phyloP scores from a whole-genome alignment of 1,284 basidiomycete genomes.

The Sparassis latifolia region DNA sequence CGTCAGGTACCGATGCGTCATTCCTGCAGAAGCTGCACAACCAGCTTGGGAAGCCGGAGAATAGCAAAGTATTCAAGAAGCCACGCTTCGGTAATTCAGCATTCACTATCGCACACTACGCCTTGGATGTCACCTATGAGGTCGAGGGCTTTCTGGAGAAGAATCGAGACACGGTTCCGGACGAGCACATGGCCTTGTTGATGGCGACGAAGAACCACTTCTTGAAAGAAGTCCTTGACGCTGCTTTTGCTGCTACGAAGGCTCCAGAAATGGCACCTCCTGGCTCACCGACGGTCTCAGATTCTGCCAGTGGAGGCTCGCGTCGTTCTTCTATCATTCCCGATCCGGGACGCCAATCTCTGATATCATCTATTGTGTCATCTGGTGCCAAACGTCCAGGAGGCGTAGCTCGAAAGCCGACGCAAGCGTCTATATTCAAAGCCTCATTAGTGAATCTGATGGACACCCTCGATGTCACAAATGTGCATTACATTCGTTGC shows the following conservation, averaged over 20 bases:
- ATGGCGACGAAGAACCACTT: constrained; percentile 86
- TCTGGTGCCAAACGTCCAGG: constrained; percentile 55
- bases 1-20: constrained; percentile 88
- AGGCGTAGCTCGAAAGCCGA: constrained; percentile 81
- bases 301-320: constrained; percentile 66
- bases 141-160: constrained; percentile 98
- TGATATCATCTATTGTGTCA: constrained; percentile 46
- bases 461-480: constrained; percentile 96
- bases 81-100: constrained; percentile 95
- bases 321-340: constrained; percentile 78
- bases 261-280: constrained; percentile 57
- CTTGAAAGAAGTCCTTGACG: constrained; percentile 91
- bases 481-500: constrained; percentile 99
- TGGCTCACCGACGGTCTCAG: constrained; percentile 65
- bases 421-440: constrained; percentile 98
- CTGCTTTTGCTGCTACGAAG: constrained; percentile 74
- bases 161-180: constrained; percentile 97
- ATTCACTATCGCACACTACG: constrained; percentile 98
- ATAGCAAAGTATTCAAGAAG: constrained; percentile 93
- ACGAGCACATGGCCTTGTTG: constrained; percentile 91
- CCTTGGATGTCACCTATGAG: constrained; percentile 96
- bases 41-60: constrained; percentile 82
- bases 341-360: constrained; percentile 74
- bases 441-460: constrained; percentile 90
- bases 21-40: constrained; percentile 92